These are phyloP conservation scores for Hawksworthiomyces lignivorus DNA, from an alignment of 2,329 filamentous ascomycete species.

Conservation along the genomic window DNA sequence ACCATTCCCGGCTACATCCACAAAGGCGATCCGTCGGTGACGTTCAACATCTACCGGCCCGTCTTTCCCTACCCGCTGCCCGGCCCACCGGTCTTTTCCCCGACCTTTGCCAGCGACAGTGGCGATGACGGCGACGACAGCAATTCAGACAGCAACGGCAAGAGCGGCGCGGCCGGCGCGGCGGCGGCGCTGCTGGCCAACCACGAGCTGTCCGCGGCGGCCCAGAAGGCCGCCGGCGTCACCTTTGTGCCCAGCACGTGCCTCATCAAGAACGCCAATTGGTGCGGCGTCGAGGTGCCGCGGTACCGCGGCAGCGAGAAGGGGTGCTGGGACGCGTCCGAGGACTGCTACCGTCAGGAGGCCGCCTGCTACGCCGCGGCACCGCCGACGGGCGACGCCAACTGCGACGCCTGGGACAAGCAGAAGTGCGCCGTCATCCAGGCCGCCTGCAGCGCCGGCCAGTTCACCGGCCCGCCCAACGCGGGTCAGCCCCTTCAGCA, in stretches of 20 bases:
- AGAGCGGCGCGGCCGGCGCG: background rate
- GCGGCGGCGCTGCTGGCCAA: background rate
- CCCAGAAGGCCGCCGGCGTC: slow-evolving; percentile 37
- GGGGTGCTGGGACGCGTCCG: slow-evolving; percentile 52
- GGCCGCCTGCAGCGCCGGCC: slow-evolving; percentile 31
- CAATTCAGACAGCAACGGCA: slow-evolving; percentile 3
- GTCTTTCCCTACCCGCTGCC: slow-evolving; percentile 52
- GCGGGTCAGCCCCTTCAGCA: slow-evolving; percentile 30
- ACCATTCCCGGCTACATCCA: slow-evolving; percentile 60
- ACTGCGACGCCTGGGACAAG: slow-evolving; percentile 57
- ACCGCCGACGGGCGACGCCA: slow-evolving; percentile 49
- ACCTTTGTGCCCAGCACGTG: slow-evolving; percentile 42
- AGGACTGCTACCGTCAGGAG: slow-evolving; percentile 51
- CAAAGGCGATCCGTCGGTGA: slow-evolving; percentile 44
- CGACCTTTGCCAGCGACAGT: slow-evolving; percentile 17
- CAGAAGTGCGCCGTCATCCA: slow-evolving; percentile 48
- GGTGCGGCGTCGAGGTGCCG: slow-evolving; percentile 57
- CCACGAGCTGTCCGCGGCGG: slow-evolving; percentile 20
- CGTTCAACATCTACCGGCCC: slow-evolving; percentile 47
- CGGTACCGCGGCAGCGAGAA: slow-evolving; percentile 45
- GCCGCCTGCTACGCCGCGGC: slow-evolving; percentile 51
- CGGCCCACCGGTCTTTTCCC: slow-evolving; percentile 47
- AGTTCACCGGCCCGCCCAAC: slow-evolving; percentile 41
- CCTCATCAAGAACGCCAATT: slow-evolving; percentile 62
- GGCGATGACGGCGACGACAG: slow-evolving; percentile 7